These are phyloP conservation scores for Geranomyces michiganensis DNA, from an alignment of 192 early-diverging fungal genomes.

Conservation along the genomic window DNA sequence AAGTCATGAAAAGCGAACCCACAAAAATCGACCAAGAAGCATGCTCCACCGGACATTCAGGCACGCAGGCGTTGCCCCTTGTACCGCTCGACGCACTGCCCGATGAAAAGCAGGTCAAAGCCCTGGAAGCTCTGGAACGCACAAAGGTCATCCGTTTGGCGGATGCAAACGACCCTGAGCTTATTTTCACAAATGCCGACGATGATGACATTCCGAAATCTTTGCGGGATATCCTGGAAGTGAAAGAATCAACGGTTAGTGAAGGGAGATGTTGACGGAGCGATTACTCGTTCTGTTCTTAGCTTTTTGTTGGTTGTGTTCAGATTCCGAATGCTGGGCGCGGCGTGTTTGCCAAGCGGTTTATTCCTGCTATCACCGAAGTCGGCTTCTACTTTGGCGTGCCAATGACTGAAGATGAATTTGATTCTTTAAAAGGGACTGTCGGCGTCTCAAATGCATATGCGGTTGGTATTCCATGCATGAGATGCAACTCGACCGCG, in stretches of 20 bases:
- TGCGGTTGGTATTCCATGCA: too few species aligned
- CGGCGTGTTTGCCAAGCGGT: constrained; percentile 52
- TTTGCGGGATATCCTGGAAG: constrained; percentile 47
- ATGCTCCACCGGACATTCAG: not conserved
- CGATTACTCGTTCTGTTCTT: not conserved
- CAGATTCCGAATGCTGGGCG: constrained; percentile 48
- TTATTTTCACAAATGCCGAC: not conserved
- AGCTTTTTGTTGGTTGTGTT: not conserved
- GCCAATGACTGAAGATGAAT: constrained; percentile 95
- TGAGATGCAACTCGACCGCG: too few species aligned
- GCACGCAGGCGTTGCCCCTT: not conserved
- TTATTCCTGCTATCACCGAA: constrained; percentile 71
- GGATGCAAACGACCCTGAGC: not conserved
- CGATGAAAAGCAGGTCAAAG: constrained; percentile 33
- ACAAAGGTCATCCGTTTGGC: constrained; percentile 3
- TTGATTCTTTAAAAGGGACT: constrained; percentile 82
- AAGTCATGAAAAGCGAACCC: not conserved
- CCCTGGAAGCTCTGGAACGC: constrained; percentile 12
- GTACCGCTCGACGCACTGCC: not conserved
- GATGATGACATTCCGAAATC: constrained; percentile 36
- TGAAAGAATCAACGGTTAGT: constrained; percentile 40
- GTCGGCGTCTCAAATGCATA: constrained; percentile 81
- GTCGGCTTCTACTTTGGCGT: constrained; percentile 95
- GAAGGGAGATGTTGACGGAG: not conserved
- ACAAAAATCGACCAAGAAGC: not conserved